Evolutionary conservation across 345 rosid species (phyloP), one percentile per base, ranked within the genome.

Genomic region (Stellera chamaejasme): DNA sequence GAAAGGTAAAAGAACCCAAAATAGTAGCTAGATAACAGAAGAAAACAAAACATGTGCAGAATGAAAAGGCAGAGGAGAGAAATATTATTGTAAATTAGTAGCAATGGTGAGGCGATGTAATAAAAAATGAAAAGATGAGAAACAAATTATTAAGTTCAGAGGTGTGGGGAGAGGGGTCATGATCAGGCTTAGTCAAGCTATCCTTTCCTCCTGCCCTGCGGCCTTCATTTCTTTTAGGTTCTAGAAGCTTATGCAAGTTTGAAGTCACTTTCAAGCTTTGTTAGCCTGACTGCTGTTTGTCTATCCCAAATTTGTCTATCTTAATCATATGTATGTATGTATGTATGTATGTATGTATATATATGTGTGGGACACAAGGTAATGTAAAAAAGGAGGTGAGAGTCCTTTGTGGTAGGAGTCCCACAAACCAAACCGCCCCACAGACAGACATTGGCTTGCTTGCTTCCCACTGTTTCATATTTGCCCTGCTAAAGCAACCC

Each of bases 401-500:
- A 19, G 23, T 19, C 23, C 23, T 19, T 19, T 19, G 23, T 19
- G 50, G 2, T 8, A 2, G 39, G 56, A 64, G 73, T 57, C 70
- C 73, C 77, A 72, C 77, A 64, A 72, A 57, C 77, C 77, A 64
- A 72, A 57, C 77, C 73, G 70, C 77, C 77, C 72, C 58, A 68
- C 27, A 66, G 27, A 56, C 15, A 46, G 55, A 55, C 62, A 50
- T 55, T 56, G 43, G 39, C 77, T 69, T 68, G 7, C 27, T 56
- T 68, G 7, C 27, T 56, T 64, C 58, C 44, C 62, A 65, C 68
- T 65, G 45, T 68, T 70, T 55, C 62, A 50, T 57, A 28, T 26
- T 66, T 56, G 56, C 32, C 16, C 59, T 56, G 53, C 32, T 28
- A n/a, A 66, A 66, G 69, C 69, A 66, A 72, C 44, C 65, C 62